A percentile compares a stretch with the other conserved stretches of the same genome.
These are phyloP conservation scores for Bruguiera hainesii DNA, from an alignment of 441 rosid species.

Conservation along the genomic window DNA sequence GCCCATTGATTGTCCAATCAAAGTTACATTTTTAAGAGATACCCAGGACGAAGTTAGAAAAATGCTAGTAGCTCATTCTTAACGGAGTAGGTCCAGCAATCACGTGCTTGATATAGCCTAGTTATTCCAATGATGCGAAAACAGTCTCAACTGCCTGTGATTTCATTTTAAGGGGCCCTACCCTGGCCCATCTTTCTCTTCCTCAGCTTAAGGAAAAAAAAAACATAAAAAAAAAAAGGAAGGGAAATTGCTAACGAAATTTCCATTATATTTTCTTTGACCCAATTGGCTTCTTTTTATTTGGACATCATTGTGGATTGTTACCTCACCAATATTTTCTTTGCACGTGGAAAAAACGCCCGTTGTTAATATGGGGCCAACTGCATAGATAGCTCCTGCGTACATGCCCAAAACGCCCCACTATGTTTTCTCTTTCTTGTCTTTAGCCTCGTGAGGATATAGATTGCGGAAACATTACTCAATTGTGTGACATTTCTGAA, in stretches of 20 bases:
- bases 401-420: too few relatives aligned
- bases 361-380: slow-evolving; percentile 15
- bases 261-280: slow-evolving; percentile 18
- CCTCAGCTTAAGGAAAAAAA: background rate
- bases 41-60: background rate
- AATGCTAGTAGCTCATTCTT: background rate
- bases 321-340: slow-evolving; percentile 20
- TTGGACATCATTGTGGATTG: slow-evolving; percentile 25
- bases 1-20: slow-evolving; percentile 22
- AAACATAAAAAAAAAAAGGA: slow-evolving; percentile 2
- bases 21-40: slow-evolving; percentile 6
- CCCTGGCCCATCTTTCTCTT: background rate
- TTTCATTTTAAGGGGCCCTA: background rate
- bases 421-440: too few relatives aligned
- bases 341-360: slow-evolving; percentile 36
- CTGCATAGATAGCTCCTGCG: background rate
- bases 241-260: slow-evolving; percentile 18
- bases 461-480: too few relatives aligned
- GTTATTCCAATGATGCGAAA: slow-evolving; percentile 26
- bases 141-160: slow-evolving; percentile 11
- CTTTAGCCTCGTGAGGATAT: too few relatives aligned
- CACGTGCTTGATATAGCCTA: slow-evolving; percentile 25
- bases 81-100: slow-evolving; percentile 31
- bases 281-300: slow-evolving; percentile 28
- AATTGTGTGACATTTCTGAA: slow-evolving; percentile 9